Conservation (phyloP, 306 rosid genomes). For the Quercus gilva region DNA sequence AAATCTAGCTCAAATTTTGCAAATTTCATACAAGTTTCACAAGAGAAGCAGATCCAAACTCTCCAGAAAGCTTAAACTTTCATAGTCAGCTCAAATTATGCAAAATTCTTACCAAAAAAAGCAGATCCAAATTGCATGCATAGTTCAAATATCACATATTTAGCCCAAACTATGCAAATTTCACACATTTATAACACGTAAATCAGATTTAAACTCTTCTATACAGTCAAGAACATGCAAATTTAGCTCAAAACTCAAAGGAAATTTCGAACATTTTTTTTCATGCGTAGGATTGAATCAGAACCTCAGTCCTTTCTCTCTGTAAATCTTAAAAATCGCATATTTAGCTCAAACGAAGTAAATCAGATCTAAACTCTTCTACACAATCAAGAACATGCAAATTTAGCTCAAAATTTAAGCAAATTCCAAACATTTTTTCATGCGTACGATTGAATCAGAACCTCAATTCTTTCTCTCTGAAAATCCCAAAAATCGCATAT, state of each 20-base stretch:
- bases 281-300: background rate
- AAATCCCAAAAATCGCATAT: too few relatives aligned
- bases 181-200: background rate
- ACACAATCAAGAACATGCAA: constrained; percentile 2
- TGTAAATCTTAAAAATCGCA: background rate
- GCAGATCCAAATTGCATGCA: background rate
- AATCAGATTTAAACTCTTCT: background rate
- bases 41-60: constrained; percentile 2
- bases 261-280: background rate
- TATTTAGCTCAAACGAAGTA: background rate
- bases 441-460: too few relatives aligned
- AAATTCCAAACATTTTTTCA: too few relatives aligned
- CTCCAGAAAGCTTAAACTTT: background rate
- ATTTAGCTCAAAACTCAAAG: background rate
- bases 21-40: background rate
- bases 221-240: background rate
- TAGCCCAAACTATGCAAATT: background rate
- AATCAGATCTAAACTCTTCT: background rate
- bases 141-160: background rate
- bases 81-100: constrained; percentile 3
- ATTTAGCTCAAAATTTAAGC: too few relatives aligned
- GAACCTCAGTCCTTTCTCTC: background rate
- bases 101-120: background rate
- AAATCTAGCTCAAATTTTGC: constrained; percentile 3
- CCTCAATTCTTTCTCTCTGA: background rate